Evolutionary conservation across 2,329 filamentous ascomycete genomes (phyloP), one percentile per base, ranked within the genome.

Genomic region (Epichloe gansuensis): DNA sequence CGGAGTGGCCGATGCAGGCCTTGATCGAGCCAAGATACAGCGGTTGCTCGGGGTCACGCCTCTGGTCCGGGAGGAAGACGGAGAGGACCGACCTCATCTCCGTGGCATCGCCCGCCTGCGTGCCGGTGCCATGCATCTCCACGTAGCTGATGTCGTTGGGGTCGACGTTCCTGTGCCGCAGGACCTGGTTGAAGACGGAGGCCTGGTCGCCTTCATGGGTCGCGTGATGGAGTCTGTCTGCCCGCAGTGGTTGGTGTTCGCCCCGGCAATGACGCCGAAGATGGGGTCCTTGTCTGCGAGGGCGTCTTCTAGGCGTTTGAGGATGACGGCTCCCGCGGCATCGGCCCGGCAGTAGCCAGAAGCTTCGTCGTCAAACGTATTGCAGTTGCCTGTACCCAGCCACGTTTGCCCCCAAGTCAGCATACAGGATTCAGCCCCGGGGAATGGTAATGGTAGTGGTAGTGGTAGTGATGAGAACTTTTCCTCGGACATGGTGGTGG

Each of bases 121-220:
- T 95, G 31, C 89, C 89, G 1, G 89, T 95, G 4, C 90, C 89
- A 64, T 95, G 89, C 81, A 94, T 89, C 67, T 95, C 89, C 2
- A 95, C 84, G 59, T 93, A 94, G 65, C 82, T 81, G 31, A 95
- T 78, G 52, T 88, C 83, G 49, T 81, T 76, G 1, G 88, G 84
- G 60, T 91, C 83, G 15, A 93, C 76, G 52, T 83, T 84, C 25
- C 86, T 82, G 42, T 87, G 80, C 36, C 83, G 78, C 1, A 93
- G 73, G 31, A 95, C 72, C 47, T 75, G 74, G 55, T 74, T 75
- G 60, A 85, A 81, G 11, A 93, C 70, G 47, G 77, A 73, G 12
- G 85, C 80, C 65, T 94, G 89, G 0, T 85, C 84, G 13, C 80
- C 84, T 4, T 81, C 85, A 64, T 93, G 87, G 1, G 89, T 53